A percentile compares a stretch with the other conserved stretches of the same genome.
phyloP scores from a whole-genome alignment of 2,329 filamentous ascomycete species.

The Venturia oleaginea region DNA sequence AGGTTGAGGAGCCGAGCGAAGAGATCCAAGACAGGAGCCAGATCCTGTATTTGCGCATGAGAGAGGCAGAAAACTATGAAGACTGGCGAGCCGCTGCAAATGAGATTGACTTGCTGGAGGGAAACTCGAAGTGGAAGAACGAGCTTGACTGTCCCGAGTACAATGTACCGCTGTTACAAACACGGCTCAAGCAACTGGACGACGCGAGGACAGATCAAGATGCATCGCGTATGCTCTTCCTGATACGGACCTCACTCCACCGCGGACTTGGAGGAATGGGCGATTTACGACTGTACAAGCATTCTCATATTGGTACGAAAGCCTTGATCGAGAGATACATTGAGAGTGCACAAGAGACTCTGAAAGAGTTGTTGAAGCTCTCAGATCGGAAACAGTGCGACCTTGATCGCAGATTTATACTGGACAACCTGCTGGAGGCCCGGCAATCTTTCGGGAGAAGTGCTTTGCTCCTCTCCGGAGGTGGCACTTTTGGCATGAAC shows the following conservation, averaged over 20 bases:
- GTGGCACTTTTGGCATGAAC: slow-evolving; percentile 84
- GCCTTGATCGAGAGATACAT: slow-evolving; percentile 80
- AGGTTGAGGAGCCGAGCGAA: neutral
- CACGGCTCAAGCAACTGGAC: slow-evolving; percentile 64
- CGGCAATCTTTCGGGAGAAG: slow-evolving; percentile 79
- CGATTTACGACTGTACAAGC: slow-evolving; percentile 69
- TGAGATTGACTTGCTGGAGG: slow-evolving; percentile 70
- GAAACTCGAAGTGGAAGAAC: slow-evolving; percentile 72
- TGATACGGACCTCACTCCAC: slow-evolving; percentile 70
- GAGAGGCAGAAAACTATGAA: slow-evolving; percentile 19
- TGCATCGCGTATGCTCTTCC: slow-evolving; percentile 65
- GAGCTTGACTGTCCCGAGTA: slow-evolving; percentile 61
- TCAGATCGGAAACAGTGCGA: slow-evolving; percentile 27
- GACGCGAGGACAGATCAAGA: slow-evolving; percentile 64
- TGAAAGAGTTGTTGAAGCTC: slow-evolving; percentile 57
- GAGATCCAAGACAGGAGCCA: slow-evolving; percentile 6
- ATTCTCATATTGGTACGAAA: slow-evolving; percentile 81
- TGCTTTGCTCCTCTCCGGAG: slow-evolving; percentile 73
- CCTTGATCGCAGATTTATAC: slow-evolving; percentile 49
- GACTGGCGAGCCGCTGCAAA: slow-evolving; percentile 70
- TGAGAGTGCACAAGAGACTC: slow-evolving; percentile 64
- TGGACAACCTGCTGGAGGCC: slow-evolving; percentile 62
- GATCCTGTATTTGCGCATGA: slow-evolving; percentile 8
- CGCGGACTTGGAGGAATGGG: slow-evolving; percentile 82
- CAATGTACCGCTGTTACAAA: slow-evolving; percentile 58